phyloP scores from a whole-genome alignment of 805 yeast genomes.

The Kluyveromyces wickerhamii region DNA sequence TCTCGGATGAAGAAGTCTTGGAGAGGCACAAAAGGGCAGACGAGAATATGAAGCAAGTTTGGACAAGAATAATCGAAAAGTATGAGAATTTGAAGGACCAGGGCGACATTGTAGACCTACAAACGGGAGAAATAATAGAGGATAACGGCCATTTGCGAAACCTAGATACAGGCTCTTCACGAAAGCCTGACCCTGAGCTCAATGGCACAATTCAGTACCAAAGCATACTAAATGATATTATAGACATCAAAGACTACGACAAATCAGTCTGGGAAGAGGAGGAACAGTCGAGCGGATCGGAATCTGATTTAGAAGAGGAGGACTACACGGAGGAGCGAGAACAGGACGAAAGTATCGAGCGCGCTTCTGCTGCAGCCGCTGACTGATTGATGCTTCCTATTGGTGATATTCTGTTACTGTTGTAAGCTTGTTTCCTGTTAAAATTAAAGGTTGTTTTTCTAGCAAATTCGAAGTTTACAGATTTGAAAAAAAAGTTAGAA shows the following conservation, averaged over 20 bases:
- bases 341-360: no score
- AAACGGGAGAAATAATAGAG: conserved; percentile 51
- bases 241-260: conserved; percentile 12
- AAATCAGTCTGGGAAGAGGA: conserved; percentile 8
- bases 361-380: no score
- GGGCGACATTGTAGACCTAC: conserved; percentile 59
- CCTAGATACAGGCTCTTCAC: conserved; percentile 18
- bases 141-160: conserved; percentile 66
- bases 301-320: conserved; percentile 9
- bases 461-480: no score
- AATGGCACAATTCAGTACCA: conserved; percentile 13
- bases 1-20: conserved; percentile 29
- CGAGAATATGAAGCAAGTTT: conserved; percentile 30
- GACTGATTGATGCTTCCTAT: no score
- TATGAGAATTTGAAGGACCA: conserved; percentile 45
- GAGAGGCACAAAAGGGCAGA: conserved; percentile 29
- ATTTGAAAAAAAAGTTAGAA: no score
- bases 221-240: conserved; percentile 19
- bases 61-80: conserved; percentile 48
- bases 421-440: no score
- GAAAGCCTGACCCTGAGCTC: conserved; percentile 8
- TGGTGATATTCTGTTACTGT: no score
- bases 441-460: no score
- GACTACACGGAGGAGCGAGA: no score
- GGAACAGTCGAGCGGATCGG: conserved; percentile 6